These are phyloP conservation scores for Rhodamnia rubescens DNA, from an alignment of 345 rosid species.

Conservation along the genomic window DNA sequence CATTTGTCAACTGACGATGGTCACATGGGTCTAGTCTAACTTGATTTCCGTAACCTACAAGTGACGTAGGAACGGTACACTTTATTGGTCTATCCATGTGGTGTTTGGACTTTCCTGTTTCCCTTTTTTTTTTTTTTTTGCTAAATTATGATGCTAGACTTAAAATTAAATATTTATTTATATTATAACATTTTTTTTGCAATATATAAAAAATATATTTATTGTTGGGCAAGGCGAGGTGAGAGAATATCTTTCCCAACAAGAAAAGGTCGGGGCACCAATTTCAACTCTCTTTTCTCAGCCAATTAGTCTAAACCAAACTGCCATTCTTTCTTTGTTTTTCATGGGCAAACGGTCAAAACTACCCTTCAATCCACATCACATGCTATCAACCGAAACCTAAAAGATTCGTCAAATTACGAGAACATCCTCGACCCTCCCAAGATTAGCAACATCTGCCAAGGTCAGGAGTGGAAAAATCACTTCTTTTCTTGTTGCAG, in stretches of 20 bases:
- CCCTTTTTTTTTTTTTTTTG: background rate
- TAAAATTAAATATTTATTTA: background rate
- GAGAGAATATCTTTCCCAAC: background rate
- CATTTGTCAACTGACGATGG: background rate
- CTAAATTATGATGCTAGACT: background rate
- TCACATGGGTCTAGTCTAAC: background rate
- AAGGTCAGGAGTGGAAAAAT: background rate
- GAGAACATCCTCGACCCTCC: background rate
- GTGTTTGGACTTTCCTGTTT: background rate
- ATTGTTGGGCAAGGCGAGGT: background rate
- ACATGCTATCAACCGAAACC: background rate
- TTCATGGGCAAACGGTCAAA: background rate
- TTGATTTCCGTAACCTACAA: background rate
- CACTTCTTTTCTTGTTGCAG: background rate
- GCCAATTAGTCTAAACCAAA: background rate
- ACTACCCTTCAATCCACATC: background rate
- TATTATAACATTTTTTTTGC: background rate
- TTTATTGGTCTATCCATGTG: background rate
- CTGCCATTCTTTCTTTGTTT: slow-evolving; percentile 2
- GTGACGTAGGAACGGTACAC: background rate
- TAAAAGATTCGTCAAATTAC: background rate
- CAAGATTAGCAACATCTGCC: background rate
- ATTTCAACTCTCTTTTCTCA: background rate
- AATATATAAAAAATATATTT: background rate
- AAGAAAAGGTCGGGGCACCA: background rate